Base-by-base conservation (phyloP, 257 asterid genomes). In the Ligustrum vulgare region DNA sequence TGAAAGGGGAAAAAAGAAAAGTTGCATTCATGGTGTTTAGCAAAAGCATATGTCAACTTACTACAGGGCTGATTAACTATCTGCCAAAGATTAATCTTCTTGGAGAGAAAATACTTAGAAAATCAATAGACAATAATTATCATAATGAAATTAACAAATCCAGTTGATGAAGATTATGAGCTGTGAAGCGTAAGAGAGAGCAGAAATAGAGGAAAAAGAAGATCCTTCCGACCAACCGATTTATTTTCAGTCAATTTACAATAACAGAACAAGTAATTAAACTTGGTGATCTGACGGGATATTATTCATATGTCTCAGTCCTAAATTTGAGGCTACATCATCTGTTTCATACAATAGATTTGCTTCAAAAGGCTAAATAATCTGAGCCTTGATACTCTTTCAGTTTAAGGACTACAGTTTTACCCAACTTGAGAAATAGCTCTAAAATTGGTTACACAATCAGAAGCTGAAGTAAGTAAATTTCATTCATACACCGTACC, bases 31-130 rank as follows among this genome's bases (percentile, higher is more conserved):
- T 77, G 79, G 37, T 69, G 66, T 33, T 41, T 18, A 22, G 9
- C 20, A 72, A 68, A 78, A 77, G 72, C 67, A 76, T 25, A 58
- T 56, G 31, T 60, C 79, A 78, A 54, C 9, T 72, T 11, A 5
- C 35, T 37, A 20, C 7, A 25, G 72, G 71, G 56, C 69, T 33
- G 18, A 58, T 78, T 71, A 43, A 33, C 68, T 63, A n/a, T 4
- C 71, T 12, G 13, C 10, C 5, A 32, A 5, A 64, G 10, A 6
- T 34, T 28, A 28, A 31, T 15, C 33, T 28, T 18, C 32, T 8
- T 4, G 69, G 62, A 66, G 51, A 6, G 16, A 13, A 63, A 62
- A 9, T 13, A 39, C 11, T 37, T 18, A 35, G 25, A 56, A 70
- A 37, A 71, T 45, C 67, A 60, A 45, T 28, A 28, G 31, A 28